Base-by-base conservation (phyloP, 257 asterid species). In the Solanum acaule region DNA sequence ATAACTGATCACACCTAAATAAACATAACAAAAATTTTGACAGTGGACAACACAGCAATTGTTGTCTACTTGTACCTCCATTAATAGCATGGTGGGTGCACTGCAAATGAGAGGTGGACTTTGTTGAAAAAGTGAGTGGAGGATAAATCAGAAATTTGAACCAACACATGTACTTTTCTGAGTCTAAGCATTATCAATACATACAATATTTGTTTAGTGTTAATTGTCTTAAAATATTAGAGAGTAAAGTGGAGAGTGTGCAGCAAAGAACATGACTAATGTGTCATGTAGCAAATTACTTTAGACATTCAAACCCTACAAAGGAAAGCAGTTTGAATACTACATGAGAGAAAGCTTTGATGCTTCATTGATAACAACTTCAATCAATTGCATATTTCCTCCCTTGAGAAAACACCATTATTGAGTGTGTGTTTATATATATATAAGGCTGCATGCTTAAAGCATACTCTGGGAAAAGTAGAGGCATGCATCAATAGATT, bases 241-340 rank as follows among this genome's bases (percentile, higher is more conserved):
- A 15, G 86, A 0, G 10, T 5, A 29, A 46, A 46, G 61, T 18
- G 98, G 98, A 38, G 96, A 93, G 73, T 93, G 98, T 8, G 98
- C 94, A 92, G 86, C 93, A 83, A 95, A 93, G 59, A 96, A 95
- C 98, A 96, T 95, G 59, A 96, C 90, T 18, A 96, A 89, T 4
- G 95, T 93, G 90, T 95, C 98, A 31, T 95, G 98, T 90, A 92
- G 94, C 92, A 95, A 92, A 83, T 95, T 95, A 93, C 96, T 95
- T 92, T 94, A 94, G 70, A 96, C 98, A 86, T 95, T 94, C 86
- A 95, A 89, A 67, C 98, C 98, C 98, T 95, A 96, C 71, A 89
- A 88, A 82, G 42, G 29, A 29, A 82, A 18, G 68, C 42, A 29
- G 1, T 82, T 31, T 33, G 38, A 27, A n/a, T 20, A 52, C 44